Percentiles rank a stretch among this genome's conserved stretches.
Conservation (phyloP, 768 basidiomycete genomes). For the Gloeophyllum trabeum region DNA sequence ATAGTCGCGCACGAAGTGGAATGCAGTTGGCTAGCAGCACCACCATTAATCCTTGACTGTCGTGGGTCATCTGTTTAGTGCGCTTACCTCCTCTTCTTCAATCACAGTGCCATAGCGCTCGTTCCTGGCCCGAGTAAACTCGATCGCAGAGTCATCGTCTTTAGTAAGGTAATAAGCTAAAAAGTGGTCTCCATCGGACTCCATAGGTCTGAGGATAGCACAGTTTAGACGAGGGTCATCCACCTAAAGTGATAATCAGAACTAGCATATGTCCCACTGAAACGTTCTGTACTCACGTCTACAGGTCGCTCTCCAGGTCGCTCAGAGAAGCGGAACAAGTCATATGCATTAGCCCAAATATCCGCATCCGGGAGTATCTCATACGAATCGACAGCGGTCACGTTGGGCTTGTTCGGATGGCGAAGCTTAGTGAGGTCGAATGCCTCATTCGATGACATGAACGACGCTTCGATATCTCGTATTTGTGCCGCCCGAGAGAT, state of each 20-base stretch:
- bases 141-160: slow-evolving; percentile 58
- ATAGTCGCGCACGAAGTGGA: slow-evolving; percentile 75
- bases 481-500: slow-evolving; percentile 68
- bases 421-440: slow-evolving; percentile 48
- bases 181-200: slow-evolving; percentile 82
- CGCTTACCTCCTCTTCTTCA: slow-evolving; percentile 47
- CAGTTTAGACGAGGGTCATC: slow-evolving; percentile 78
- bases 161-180: slow-evolving; percentile 75
- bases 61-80: too few relatives aligned
- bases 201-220: slow-evolving; percentile 80
- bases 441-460: slow-evolving; percentile 46
- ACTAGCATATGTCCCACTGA: neutral
- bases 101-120: slow-evolving; percentile 35
- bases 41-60: too few relatives aligned
- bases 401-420: slow-evolving; percentile 71
- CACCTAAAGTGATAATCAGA: slow-evolving; percentile 25
- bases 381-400: slow-evolving; percentile 72
- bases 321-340: slow-evolving; percentile 78
- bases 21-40: slow-evolving; percentile 44
- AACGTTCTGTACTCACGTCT: slow-evolving; percentile 36
- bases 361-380: slow-evolving; percentile 77
- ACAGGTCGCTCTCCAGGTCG: slow-evolving; percentile 67
- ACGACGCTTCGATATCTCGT: slow-evolving; percentile 70
- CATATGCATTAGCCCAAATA: slow-evolving; percentile 86
- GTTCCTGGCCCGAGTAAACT: slow-evolving; percentile 51